Evolutionary conservation across 768 basidiomycete species (phyloP).

Genomic region (Trametes villosa): DNA sequence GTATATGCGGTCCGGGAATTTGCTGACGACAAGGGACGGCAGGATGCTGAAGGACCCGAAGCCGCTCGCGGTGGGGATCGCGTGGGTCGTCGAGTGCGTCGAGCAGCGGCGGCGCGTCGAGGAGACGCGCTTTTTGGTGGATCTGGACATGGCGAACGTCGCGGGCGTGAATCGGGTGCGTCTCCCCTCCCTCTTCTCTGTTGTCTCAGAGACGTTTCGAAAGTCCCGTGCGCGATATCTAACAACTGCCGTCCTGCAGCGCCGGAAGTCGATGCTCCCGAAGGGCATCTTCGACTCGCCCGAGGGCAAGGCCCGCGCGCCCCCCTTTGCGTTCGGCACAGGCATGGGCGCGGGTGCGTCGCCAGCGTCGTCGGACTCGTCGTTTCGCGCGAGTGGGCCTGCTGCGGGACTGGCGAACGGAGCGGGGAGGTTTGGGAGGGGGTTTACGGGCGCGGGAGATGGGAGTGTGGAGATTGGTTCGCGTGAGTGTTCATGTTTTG

Average conservation of each 20-base stretch:
- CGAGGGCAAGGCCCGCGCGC: neutral
- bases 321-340: neutral
- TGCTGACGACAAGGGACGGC: neutral
- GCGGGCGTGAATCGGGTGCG: conserved; percentile 67
- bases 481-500: conserved; percentile 16
- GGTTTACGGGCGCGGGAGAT: neutral
- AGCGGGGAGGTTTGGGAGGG: neutral
- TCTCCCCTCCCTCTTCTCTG: no score
- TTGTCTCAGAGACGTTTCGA: no score
- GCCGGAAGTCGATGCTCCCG: conserved; percentile 76
- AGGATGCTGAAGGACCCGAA: conserved; percentile 69
- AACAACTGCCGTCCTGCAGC: conserved; percentile 44
- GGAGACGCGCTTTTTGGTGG: conserved; percentile 66
- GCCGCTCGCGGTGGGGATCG: conserved; percentile 80
- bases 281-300: conserved; percentile 45
- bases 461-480: conserved; percentile 18
- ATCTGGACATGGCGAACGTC: conserved; percentile 59
- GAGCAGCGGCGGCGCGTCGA: conserved; percentile 68
- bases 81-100: conserved; percentile 88
- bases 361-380: conserved; percentile 10
- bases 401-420: neutral
- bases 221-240: no score
- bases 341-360: neutral
- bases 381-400: conserved; percentile 5
- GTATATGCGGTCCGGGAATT: no score